Evolutionary conservation across 208 protist genomes (phyloP).

Genomic region (Balamuthia mandrillaris): DNA sequence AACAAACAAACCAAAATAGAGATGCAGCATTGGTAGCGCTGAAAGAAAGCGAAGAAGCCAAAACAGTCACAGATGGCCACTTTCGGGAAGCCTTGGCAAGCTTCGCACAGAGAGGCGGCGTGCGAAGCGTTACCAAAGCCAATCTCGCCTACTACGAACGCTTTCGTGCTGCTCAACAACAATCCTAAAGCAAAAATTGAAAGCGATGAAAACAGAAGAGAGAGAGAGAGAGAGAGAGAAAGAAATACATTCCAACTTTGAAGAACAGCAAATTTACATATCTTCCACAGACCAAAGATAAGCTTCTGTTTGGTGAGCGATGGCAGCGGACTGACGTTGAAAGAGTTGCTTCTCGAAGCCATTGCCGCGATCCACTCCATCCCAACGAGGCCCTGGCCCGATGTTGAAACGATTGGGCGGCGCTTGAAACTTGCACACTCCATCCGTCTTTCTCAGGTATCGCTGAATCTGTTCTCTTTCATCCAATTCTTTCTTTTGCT

Average conservation of each 20-base stretch:
- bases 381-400: constrained; percentile 56
- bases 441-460: too few species aligned
- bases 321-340: not conserved
- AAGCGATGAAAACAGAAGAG: not conserved
- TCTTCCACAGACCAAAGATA: constrained; percentile 27
- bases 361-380: constrained; percentile 64
- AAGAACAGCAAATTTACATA: not conserved
- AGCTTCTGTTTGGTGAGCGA: not conserved
- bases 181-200: not conserved
- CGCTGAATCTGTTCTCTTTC: too few species aligned
- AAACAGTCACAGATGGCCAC: not conserved
- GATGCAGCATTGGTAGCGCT: constrained; percentile 7
- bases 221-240: not conserved
- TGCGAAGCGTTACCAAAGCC: not conserved
- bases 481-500: not conserved
- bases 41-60: not conserved
- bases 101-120: not conserved
- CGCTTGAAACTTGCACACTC: constrained; percentile 16
- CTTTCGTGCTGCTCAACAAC: not conserved
- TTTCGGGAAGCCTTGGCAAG: too few species aligned
- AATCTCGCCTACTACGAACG: not conserved
- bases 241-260: too few species aligned
- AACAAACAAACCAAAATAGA: too few species aligned
- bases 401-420: constrained; percentile 65
- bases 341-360: constrained; percentile 55